phyloP scores from a whole-genome alignment of 768 basidiomycete genomes.

The Leccinum disarticulatum region DNA sequence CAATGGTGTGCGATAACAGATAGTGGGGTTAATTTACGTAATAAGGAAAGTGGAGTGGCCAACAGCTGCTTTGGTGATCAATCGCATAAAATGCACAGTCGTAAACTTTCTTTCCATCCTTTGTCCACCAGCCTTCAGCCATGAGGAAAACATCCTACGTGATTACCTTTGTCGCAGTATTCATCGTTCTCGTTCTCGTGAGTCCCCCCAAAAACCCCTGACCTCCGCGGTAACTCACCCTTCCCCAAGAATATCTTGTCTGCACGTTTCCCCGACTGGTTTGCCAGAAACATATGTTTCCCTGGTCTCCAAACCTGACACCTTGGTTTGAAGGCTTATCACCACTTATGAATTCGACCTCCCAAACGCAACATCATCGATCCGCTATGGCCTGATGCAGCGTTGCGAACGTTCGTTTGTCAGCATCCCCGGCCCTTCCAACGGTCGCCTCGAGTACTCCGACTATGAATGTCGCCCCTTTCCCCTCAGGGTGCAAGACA shows the following conservation, averaged over 20 bases:
- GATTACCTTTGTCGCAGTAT: slow-evolving; percentile 58
- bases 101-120: neutral
- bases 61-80: neutral
- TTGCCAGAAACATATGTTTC: slow-evolving; percentile 27
- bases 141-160: slow-evolving; percentile 76
- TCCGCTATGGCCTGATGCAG: slow-evolving; percentile 57
- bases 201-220: slow-evolving; percentile 22
- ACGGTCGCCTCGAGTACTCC: slow-evolving; percentile 49
- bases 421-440: slow-evolving; percentile 44
- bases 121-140: slow-evolving; percentile 3
- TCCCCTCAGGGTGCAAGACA: slow-evolving; percentile 51
- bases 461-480: slow-evolving; percentile 65
- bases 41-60: neutral
- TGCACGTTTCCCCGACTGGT: slow-evolving; percentile 64
- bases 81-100: neutral
- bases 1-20: slow-evolving; percentile 23
- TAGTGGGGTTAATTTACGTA: slow-evolving; percentile 4
- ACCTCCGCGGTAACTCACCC: neutral
- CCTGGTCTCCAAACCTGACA: slow-evolving; percentile 21
- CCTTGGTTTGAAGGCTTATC: slow-evolving; percentile 40
- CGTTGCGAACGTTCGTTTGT: slow-evolving; percentile 56
- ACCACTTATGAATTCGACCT: slow-evolving; percentile 38
- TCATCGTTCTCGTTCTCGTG: slow-evolving; percentile 51
- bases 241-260: slow-evolving; percentile 55
- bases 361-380: slow-evolving; percentile 45